These are phyloP conservation scores for Fomitopsis schrenkii DNA, from an alignment of 1,284 basidiomycete species.

Conservation along the genomic window DNA sequence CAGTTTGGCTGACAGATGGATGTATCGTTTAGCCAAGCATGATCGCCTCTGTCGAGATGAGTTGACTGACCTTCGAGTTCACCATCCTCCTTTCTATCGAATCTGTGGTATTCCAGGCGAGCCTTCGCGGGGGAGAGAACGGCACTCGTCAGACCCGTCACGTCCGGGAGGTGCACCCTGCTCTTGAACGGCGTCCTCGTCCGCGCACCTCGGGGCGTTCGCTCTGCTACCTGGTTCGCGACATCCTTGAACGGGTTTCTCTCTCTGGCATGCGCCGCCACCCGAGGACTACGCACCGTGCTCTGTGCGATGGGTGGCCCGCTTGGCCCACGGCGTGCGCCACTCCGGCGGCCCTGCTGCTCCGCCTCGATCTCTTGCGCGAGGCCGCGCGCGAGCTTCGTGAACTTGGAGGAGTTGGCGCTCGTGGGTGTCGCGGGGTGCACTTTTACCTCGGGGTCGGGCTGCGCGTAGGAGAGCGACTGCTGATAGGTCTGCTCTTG, in stretches of 20 bases:
- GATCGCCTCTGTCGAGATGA: not conserved
- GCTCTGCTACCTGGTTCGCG: slow-evolving; percentile 9
- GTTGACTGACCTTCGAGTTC: slow-evolving; percentile 53
- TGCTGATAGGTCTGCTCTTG: slow-evolving; percentile 6
- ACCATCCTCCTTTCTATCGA: slow-evolving; percentile 43
- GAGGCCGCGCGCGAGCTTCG: slow-evolving; percentile 51
- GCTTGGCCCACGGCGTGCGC: not conserved
- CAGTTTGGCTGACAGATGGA: slow-evolving; percentile 44
- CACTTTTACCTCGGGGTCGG: slow-evolving; percentile 45
- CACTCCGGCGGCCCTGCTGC: slow-evolving; percentile 22
- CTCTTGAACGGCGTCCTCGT: slow-evolving; percentile 20
- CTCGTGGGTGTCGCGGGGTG: slow-evolving; percentile 53
- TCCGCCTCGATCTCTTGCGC: slow-evolving; percentile 50
- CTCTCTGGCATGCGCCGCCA: slow-evolving; percentile 13
- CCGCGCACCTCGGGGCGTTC: not conserved
- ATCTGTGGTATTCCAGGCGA: slow-evolving; percentile 46
- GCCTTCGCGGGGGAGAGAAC: slow-evolving; percentile 64
- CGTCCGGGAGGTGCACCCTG: slow-evolving; percentile 62
- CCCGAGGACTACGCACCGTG: slow-evolving; percentile 16
- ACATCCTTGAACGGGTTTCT: slow-evolving; percentile 18
- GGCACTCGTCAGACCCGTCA: slow-evolving; percentile 74
- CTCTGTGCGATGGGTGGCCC: slow-evolving; percentile 14
- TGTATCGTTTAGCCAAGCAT: not conserved
- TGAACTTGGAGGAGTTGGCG: slow-evolving; percentile 44
- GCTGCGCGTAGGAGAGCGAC: slow-evolving; percentile 15